Evolutionary conservation across 2,329 filamentous ascomycete genomes (phyloP), one percentile per base, ranked within the genome.

Genomic region (Trichoderma citrinoviride): DNA sequence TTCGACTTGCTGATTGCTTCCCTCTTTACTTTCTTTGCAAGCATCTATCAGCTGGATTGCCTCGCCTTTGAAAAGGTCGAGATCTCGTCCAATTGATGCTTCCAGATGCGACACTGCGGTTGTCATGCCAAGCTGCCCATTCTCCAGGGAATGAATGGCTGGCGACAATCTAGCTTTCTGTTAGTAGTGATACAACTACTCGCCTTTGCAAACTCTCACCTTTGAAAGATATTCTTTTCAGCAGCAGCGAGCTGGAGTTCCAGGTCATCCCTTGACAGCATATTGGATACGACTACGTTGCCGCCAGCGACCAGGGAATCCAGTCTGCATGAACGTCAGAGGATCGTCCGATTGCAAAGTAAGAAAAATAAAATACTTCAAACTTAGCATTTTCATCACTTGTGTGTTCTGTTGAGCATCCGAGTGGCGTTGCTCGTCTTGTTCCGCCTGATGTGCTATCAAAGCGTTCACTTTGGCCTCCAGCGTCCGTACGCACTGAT

Each of bases 391-490:
- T 12, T 41, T 25, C 19, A 67, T 56, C 19, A 62, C 46, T 1
- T 55, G 53, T 21, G 47, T 58, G 41, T 66, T 53, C 8, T 61
- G 25, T 14, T 40, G 29, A 37, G 43, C 23, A 46, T 67, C 57
- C 4, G 49, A 25, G 37, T 66, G 40, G 7, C 41, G 61, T 44
- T 66, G 44, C 17, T 61, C 61, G 2, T 50, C 54, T 7, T 57
- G 53, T 15, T 65, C 57, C 23, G 66, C 23, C 25, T 23, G 67
- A 27, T 43, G 53, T 3, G 67, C 58, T n/a, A 67, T 47, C 15
- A 74, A 57, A 8, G 65, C 40, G n/a, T 68, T 65, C 10, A 74
- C 19, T 19, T 71, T 68, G n/a, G 61, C 66, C 29, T 68, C 67
- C 14, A 73, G 56, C 0, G 46, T 54, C 7, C 55, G 37, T 2